These are phyloP conservation scores for Aspergillus niger DNA, from an alignment of 2,329 filamentous ascomycete genomes.

Conservation along the genomic window DNA sequence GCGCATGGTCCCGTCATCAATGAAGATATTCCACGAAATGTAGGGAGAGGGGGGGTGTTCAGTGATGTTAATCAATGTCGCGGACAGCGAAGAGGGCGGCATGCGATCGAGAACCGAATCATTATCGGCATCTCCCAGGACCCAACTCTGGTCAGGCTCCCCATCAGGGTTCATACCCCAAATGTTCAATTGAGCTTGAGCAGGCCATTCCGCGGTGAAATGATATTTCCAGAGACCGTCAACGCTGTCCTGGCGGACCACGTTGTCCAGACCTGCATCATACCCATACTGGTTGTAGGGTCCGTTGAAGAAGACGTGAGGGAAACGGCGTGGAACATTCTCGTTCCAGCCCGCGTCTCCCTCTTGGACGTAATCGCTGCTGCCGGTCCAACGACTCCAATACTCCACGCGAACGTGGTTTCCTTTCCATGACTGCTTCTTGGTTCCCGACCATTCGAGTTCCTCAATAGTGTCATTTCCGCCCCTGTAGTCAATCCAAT, in stretches of 20 bases:
- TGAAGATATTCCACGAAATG: conserved; percentile 56
- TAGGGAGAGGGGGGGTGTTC: conserved; percentile 55
- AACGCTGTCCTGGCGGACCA: conserved; percentile 49
- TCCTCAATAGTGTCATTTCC: conserved; percentile 51
- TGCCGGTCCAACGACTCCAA: conserved; percentile 60
- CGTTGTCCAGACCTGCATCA: conserved; percentile 59
- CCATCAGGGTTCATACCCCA: conserved; percentile 67
- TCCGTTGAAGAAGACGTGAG: conserved; percentile 63
- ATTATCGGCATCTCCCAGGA: conserved; percentile 63
- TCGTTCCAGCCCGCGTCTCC: conserved; percentile 52
- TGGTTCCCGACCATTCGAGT: conserved; percentile 59
- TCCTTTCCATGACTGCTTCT: conserved; percentile 59
- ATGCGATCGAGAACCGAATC: conserved; percentile 63
- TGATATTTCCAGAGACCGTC: conserved; percentile 59
- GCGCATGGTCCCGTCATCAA: conserved; percentile 58
- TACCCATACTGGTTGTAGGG: conserved; percentile 65
- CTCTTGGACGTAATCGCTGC: conserved; percentile 61
- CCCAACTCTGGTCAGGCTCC: conserved; percentile 59
- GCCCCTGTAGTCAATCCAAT: conserved; percentile 58
- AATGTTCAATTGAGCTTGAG: conserved; percentile 61
- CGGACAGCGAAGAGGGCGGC: conserved; percentile 59
- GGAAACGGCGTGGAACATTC: conserved; percentile 53
- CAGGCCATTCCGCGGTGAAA: conserved; percentile 66
- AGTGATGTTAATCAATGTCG: conserved; percentile 61
- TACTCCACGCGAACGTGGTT: conserved; percentile 65